Base-by-base conservation (phyloP, 495 filamentous ascomycete species). In the Sabuloglossum arenarium region DNA sequence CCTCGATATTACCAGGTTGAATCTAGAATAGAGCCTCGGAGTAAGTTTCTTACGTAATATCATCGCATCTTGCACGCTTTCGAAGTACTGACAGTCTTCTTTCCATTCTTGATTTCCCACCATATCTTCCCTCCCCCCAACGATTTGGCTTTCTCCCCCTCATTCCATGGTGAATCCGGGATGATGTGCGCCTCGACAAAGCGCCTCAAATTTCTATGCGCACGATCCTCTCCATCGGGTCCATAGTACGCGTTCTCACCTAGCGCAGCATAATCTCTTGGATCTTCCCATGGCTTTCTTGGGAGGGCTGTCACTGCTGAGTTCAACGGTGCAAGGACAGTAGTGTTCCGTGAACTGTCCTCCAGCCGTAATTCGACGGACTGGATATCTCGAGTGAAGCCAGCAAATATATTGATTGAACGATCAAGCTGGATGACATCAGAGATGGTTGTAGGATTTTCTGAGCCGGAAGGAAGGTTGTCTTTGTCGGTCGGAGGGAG, bases 261-360 rank as follows among this genome's bases (percentile, higher is more conserved):
- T 19, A 86, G 70, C 6, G 69, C 70, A 3, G 69, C 70, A 65
- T 94, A 94, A 56, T 98, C 93, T 39, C 78, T 68, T 0, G 86
- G 80, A 59, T 93, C 81, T 61, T 98, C 90, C 91, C 91, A 98
- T 1, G 91, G 91, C 64, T 97, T 97, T 56, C 85, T 73, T 0
- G 88, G 87, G 39, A 97, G 73, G 1, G 68, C 75, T 60, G 82
- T 82, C 59, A 98, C 78, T 0, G 79, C 87, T 39, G 76, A 79
- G 67, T 98, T 97, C 6, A 81, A 67, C 0, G 91, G 93, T 1
- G 91, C 91, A 0, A 98, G 75, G 27, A 98, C 84, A 0, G 93
- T 98, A 11, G 88, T 83, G 63, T 95, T 95, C 55, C 75, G 66
- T 0, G 71, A 62, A 0, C 70, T 66, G 65, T 88, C 78, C 58